Evolutionary conservation across 163 green algal species (phyloP).

Genomic region (Scenedesmus sp.): DNA sequence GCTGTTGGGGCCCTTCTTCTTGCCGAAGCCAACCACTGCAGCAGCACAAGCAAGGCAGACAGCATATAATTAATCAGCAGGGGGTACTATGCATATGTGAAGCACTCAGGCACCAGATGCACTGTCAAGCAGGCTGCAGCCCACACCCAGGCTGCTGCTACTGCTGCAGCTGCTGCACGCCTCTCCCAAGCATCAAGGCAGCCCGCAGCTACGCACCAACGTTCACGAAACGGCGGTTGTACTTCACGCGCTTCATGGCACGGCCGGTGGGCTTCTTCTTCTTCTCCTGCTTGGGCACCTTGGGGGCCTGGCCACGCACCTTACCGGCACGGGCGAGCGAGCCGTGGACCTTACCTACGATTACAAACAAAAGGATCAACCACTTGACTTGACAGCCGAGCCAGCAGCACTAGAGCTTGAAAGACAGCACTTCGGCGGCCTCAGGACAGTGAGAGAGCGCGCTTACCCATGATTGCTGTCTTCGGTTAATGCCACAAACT

Average conservation of each 20-base stretch:
- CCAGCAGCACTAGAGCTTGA: neutral
- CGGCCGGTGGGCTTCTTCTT: slow-evolving; percentile 97
- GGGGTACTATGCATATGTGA: neutral
- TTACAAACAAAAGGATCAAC: neutral
- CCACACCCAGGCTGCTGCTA: neutral
- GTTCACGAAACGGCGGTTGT: slow-evolving; percentile 99
- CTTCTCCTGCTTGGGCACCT: slow-evolving; percentile 99
- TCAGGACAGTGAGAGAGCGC: neutral
- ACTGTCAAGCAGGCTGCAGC: neutral
- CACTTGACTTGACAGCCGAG: neutral
- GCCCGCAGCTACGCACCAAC: slow-evolving; percentile 81
- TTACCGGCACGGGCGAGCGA: slow-evolving; percentile 99
- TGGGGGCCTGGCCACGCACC: slow-evolving; percentile 98
- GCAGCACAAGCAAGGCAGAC: neutral
- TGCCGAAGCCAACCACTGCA: slow-evolving; percentile 91
- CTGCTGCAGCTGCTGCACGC: slow-evolving; percentile 23
- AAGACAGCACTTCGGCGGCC: neutral
- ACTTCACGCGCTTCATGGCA: slow-evolving; percentile 96
- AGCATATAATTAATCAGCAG: neutral
- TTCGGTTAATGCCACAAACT: slow-evolving; percentile 35
- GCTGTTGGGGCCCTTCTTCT: slow-evolving; percentile 85
- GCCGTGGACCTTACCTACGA: slow-evolving; percentile 99
- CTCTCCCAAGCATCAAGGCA: neutral
- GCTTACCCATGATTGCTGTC: slow-evolving; percentile 41
- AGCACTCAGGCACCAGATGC: neutral